These are phyloP conservation scores for Bryopsis sp. DNA, from an alignment of 139 green algal genomes.

Conservation along the genomic window DNA sequence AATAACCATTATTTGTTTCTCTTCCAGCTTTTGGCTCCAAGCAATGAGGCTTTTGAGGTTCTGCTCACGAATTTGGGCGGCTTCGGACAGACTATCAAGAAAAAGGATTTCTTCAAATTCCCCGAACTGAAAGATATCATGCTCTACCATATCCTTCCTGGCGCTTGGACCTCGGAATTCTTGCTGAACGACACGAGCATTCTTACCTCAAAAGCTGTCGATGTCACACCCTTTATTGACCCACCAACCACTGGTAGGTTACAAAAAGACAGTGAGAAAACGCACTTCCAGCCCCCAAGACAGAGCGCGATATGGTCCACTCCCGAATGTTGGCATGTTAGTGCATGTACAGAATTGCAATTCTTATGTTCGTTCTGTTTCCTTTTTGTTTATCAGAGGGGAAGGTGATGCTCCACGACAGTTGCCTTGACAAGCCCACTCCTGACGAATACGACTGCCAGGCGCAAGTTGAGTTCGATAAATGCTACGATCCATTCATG, in stretches of 20 bases:
- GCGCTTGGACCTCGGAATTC: conserved; percentile 35
- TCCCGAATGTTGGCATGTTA: too few relatives aligned
- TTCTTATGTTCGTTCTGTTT: not conserved
- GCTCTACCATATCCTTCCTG: conserved; percentile 52
- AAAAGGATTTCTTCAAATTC: conserved; percentile 33
- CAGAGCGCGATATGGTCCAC: too few relatives aligned
- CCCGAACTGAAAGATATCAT: conserved; percentile 55
- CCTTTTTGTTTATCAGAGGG: not conserved
- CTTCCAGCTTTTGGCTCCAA: conserved; percentile 46
- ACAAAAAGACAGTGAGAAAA: too few relatives aligned
- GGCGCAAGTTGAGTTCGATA: conserved; percentile 29
- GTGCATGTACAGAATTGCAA: too few relatives aligned
- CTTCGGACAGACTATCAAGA: conserved; percentile 27
- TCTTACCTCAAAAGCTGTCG: conserved; percentile 39
- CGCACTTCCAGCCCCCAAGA: too few relatives aligned
- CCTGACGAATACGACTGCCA: conserved; percentile 23
- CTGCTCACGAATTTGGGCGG: conserved; percentile 37
- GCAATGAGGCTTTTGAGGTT: conserved; percentile 41
- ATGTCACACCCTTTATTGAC: conserved; percentile 48
- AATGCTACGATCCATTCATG: conserved; percentile 40
- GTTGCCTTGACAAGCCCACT: conserved; percentile 56
- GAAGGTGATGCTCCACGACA: conserved; percentile 41
- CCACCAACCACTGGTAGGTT: conserved; percentile 10
- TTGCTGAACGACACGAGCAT: conserved; percentile 55
- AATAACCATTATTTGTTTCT: not conserved